Percentiles rank a stretch among this genome's conserved stretches.
Evolutionary conservation across 768 basidiomycete genomes (phyloP).

Genomic region (Termitomyces heimii): DNA sequence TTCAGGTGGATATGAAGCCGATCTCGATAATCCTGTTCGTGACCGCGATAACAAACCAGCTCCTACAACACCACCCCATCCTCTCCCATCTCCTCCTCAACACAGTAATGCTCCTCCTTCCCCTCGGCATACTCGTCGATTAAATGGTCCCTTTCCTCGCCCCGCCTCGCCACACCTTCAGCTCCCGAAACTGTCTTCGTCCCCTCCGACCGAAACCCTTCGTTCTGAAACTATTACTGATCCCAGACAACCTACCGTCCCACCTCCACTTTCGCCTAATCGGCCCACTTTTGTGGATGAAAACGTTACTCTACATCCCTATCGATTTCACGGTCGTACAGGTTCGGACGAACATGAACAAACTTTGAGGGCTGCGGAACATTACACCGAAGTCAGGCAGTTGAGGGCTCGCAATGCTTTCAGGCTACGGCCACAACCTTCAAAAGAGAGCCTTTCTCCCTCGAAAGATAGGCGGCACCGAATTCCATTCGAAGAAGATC

Average conservation of each 20-base stretch:
- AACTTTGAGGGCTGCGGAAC: constrained; percentile 32
- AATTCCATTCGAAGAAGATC: constrained; percentile 21
- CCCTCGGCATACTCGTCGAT: constrained; percentile 31
- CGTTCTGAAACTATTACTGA: constrained; percentile 9
- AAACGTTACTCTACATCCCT: constrained; percentile 24
- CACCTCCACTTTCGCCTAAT: constrained; percentile 41
- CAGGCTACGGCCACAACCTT: constrained; percentile 24
- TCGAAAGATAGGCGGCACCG: constrained; percentile 20
- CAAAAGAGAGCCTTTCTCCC: constrained; percentile 23
- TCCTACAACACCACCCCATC: constrained; percentile 30
- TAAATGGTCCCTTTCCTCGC: constrained; percentile 25
- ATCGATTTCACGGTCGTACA: constrained; percentile 33
- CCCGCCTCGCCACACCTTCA: constrained; percentile 30
- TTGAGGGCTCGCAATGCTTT: constrained; percentile 22
- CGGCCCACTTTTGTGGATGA: constrained; percentile 37
- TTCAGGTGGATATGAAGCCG: constrained; percentile 66
- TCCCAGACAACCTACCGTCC: constrained; percentile 10
- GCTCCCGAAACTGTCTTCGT: constrained; percentile 23
- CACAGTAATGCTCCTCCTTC: constrained; percentile 26
- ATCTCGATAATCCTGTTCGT: constrained; percentile 55
- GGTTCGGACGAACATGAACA: constrained; percentile 52
- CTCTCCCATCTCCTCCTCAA: constrained; percentile 19
- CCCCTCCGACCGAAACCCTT: constrained; percentile 22
- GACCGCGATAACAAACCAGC: constrained; percentile 41
- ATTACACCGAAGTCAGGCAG: constrained; percentile 24